Conservation (phyloP, 139 green algal genomes). For the Tetradesmus lagerheimii region DNA sequence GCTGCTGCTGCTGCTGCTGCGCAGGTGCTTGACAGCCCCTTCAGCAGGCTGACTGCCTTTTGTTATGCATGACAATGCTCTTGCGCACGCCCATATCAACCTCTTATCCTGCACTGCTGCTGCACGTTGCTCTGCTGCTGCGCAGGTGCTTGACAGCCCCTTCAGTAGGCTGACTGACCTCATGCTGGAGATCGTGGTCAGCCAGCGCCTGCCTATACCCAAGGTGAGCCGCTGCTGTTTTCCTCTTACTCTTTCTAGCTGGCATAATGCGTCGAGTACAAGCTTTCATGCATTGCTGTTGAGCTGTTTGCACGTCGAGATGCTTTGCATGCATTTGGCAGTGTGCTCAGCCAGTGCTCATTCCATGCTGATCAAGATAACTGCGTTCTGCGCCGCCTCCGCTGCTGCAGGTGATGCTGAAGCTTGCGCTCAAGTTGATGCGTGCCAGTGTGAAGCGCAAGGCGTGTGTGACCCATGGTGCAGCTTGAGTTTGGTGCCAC, state of each 20-base stretch:
- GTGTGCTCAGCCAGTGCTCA: no score
- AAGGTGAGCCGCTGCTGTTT: constrained; percentile 27
- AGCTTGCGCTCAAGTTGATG: constrained; percentile 67
- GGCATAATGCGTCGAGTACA: not conserved
- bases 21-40: constrained; percentile 93
- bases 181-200: constrained; percentile 90
- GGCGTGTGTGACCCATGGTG: no score
- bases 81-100: no score
- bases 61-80: no score
- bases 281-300: not conserved
- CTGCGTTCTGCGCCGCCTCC: no score
- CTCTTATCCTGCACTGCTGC: no score
- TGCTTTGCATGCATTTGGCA: not conserved
- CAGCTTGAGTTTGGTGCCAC: no score
- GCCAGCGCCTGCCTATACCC: constrained; percentile 79
- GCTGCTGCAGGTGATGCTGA: no score
- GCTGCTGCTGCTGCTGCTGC: not conserved
- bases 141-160: constrained; percentile 94
- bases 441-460: constrained; percentile 77
- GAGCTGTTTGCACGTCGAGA: no score
- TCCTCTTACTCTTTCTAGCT: not conserved
- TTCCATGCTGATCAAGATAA: no score
- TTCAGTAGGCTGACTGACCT: constrained; percentile 91
- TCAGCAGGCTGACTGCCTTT: constrained; percentile 86
- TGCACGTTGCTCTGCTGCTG: not conserved